Base-by-base conservation (phyloP, 1,139 yeast genomes). In the Trichomonascaceae sp. region DNA sequence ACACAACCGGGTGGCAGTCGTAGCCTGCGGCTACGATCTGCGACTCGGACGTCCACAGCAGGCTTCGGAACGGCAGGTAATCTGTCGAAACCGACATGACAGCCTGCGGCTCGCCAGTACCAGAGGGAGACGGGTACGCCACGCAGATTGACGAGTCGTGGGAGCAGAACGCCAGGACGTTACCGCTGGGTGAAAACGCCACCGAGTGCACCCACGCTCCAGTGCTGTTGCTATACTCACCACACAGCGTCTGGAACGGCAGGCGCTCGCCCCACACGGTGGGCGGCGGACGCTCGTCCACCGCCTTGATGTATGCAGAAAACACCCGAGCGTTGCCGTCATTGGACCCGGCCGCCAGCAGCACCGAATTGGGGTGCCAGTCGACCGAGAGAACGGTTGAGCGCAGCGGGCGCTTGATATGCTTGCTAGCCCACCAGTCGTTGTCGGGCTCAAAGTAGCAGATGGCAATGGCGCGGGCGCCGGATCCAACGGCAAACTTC, bases 401-500 rank as follows among this genome's bases (percentile, higher is more conserved):
- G 54, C 80, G 78, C 47, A 87, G 67, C 13, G 96, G 96, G 59
- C 82, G 84, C 65, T 85, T 85, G 60, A 92, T 58, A 61, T 89
- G 98, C 60, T 87, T 89, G 15, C 97, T 84, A 34, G 89, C 87
- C 99, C 99, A 92, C 99, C 99, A 92, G 56, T 92, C 94, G 57
- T 89, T 89, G 51, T 87, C 96, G 43, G 70, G 80, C 57, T 92
- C 98, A 57, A 81, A 89, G 61, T 87, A 89, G 62, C 98, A 92
- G 33, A 92, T 80, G 13, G 98, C 95, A 57, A 92, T 78, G 42
- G 82, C 77, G 37, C 97, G 67, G 37, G 95, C 97, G 36, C 94
- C 82, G 4, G 96, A 82, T 0, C 97, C 98, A 30, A 89, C 97
- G 1, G 98, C 98, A 59, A 92, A 89, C 63, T 92, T 92, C 52